phyloP scores from a whole-genome alignment of 768 basidiomycete genomes.

The Tricholoma flavovirens region DNA sequence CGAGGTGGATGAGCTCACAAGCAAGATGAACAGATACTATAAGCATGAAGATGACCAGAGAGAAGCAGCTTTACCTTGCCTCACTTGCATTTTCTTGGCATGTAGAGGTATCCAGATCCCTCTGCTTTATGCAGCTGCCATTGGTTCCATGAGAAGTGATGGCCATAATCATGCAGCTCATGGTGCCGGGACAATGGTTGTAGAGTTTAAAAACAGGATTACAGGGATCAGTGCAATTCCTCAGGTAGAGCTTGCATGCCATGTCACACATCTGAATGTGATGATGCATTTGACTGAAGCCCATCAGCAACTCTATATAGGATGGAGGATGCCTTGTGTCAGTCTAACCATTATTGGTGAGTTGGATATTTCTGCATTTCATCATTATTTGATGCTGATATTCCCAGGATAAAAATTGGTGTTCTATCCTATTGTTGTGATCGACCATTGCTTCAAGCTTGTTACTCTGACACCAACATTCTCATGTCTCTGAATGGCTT shows the following conservation, averaged over 20 bases:
- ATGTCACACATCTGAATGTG: neutral
- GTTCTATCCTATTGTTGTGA: neutral
- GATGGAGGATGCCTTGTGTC: neutral
- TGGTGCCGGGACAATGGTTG: neutral
- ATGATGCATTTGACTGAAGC: neutral
- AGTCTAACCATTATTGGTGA: neutral
- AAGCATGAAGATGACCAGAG: neutral
- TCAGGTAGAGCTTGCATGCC: neutral
- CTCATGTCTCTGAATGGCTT: neutral
- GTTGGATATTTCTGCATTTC: neutral
- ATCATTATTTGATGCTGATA: neutral
- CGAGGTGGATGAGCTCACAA: neutral
- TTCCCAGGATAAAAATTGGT: neutral
- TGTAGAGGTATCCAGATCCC: too few relatives aligned
- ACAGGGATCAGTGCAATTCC: neutral
- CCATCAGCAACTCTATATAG: neutral
- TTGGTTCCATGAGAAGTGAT: too few relatives aligned
- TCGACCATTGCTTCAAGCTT: neutral
- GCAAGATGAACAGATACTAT: neutral
- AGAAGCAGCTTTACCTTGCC: constrained; percentile 21
- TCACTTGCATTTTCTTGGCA: neutral
- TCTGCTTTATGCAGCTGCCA: too few relatives aligned
- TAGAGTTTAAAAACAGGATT: neutral
- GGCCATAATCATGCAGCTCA: neutral
- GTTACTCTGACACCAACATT: neutral